Evolutionary conservation across 805 yeast genomes (phyloP), one percentile per base, ranked within the genome.

Genomic region (Sugiyamaella boreocaroliniensis): DNA sequence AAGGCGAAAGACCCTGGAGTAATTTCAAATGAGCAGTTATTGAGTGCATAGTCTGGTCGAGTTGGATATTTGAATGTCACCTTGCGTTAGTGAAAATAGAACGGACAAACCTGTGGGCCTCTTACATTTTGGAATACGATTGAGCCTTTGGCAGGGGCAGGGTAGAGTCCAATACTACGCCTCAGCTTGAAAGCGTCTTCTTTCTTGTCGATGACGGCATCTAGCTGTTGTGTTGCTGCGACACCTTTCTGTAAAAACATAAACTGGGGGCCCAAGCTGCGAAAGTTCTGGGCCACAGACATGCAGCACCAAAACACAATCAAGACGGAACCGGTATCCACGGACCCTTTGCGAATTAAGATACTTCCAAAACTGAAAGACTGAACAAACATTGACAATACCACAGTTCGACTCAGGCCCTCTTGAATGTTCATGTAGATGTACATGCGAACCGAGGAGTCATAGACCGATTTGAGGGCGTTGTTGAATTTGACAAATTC

Each of bases 361-460:
- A 74, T 74, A 29, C 84, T 78, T 1, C 98, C 99, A 69, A 85
- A 92, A 88, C 95, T 89, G 61, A 93, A 86, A 0, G 92, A 95
- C 67, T 88, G 96, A 2, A 90, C 86, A 71, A 92, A 89, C 82
- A 89, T 83, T 63, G 82, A 64, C 40, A 88, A 71, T 0, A 84
- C 76, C 3, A 90, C 58, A 20, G 78, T 68, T 59, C 83, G 78
- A 48, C 84, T 67, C 0, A 78, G 43, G 0, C 86, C 83, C 19
- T 77, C 66, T 62, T 88, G 89, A 0, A 77, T 61, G 11, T 82
- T 71, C 4, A 80, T 68, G 14, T 73, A 76, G 8, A 53, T 41
- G 22, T 79, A 61, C n/a, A 79, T 72, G 43, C 75, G 61, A 44
- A 71, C 71, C 43, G 73, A 68, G 57, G 73, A 81, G 2, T 76